These are phyloP conservation scores for Spongospora subterranea DNA, from an alignment of 208 protist genomes.

Conservation along the genomic window DNA sequence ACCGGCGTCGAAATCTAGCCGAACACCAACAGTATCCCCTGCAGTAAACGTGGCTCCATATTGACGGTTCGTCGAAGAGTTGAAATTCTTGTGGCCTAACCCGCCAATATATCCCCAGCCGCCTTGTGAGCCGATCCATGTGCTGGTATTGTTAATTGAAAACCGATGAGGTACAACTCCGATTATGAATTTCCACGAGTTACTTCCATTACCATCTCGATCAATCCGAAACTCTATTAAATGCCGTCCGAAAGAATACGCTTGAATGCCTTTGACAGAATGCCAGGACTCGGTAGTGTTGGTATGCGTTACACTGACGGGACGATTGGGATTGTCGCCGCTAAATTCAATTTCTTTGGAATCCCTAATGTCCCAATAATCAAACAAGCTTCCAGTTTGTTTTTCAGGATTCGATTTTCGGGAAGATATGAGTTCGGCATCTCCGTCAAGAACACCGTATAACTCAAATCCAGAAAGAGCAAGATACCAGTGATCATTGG, in stretches of 20 bases:
- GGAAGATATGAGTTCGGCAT: conserved; percentile 36
- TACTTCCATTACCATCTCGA: conserved; percentile 53
- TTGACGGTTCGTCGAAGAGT: neutral
- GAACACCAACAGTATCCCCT: conserved; percentile 55
- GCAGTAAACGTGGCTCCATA: conserved; percentile 59
- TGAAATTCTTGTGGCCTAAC: conserved; percentile 54
- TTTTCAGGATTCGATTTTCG: neutral
- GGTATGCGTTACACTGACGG: neutral
- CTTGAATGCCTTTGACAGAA: conserved; percentile 48
- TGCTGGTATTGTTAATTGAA: conserved; percentile 19
- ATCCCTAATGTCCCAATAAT: conserved; percentile 41
- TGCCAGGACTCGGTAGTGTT: conserved; percentile 38
- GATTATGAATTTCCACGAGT: conserved; percentile 62
- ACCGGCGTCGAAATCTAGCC: conserved; percentile 62
- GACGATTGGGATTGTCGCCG: neutral
- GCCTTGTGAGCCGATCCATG: conserved; percentile 55
- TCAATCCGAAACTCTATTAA: conserved; percentile 53
- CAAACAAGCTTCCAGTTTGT: neutral
- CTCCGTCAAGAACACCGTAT: conserved; percentile 54
- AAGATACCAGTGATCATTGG: conserved; percentile 63
- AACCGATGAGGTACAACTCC: conserved; percentile 55
- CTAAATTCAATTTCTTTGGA: conserved; percentile 31
- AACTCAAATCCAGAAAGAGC: conserved; percentile 60
- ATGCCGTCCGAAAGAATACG: conserved; percentile 24
- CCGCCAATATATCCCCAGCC: conserved; percentile 59